A percentile compares a stretch with the other conserved stretches of the same genome.
These are phyloP conservation scores for Lophiostoma macrostomum DNA, from an alignment of 495 filamentous ascomycete species.

Conservation along the genomic window DNA sequence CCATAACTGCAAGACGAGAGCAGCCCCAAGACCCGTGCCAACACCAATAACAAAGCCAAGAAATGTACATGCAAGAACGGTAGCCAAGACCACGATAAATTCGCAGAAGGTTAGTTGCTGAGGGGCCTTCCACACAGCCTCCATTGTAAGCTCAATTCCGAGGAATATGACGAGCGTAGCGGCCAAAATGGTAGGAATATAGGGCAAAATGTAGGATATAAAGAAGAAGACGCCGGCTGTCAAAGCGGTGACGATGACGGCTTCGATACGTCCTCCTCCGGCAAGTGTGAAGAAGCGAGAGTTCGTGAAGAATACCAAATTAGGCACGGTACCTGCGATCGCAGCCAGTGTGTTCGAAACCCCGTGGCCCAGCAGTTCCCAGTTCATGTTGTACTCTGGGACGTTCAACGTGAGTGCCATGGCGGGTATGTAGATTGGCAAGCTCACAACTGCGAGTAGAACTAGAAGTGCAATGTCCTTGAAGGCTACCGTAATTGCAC, in stretches of 20 bases:
- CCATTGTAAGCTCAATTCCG: constrained; percentile 8
- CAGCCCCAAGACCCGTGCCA: constrained; percentile 1
- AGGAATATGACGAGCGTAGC: constrained; percentile 10
- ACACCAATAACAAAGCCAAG: constrained; percentile 12
- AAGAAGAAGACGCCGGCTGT: constrained; percentile 5
- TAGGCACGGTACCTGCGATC: constrained; percentile 7
- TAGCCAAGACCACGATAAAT: constrained; percentile 1
- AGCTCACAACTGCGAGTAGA: constrained; percentile 4
- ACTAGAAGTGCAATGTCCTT: constrained; percentile 8
- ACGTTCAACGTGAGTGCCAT: constrained; percentile 4
- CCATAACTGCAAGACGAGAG: constrained; percentile 1
- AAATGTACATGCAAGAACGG: constrained; percentile 11
- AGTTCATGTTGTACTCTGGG: constrained; percentile 14
- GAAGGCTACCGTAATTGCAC: constrained; percentile 1
- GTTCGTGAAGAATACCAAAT: constrained; percentile 10
- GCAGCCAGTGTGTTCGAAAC: constrained; percentile 6
- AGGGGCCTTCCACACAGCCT: constrained; percentile 2
- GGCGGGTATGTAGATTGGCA: constrained; percentile 16
- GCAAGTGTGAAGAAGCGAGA: constrained; percentile 11
- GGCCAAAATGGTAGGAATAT: constrained; percentile 11
- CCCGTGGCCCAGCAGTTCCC: constrained; percentile 11
- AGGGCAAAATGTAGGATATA: constrained; percentile 6
- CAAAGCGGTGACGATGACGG: constrained; percentile 6
- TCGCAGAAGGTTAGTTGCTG: neutral
- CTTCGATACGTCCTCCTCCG: constrained; percentile 5